Percentiles rank a stretch among this genome's conserved stretches.
These are phyloP conservation scores for Magnusiomyces paraingens DNA, from an alignment of 1,139 yeast genomes.

Conservation along the genomic window DNA sequence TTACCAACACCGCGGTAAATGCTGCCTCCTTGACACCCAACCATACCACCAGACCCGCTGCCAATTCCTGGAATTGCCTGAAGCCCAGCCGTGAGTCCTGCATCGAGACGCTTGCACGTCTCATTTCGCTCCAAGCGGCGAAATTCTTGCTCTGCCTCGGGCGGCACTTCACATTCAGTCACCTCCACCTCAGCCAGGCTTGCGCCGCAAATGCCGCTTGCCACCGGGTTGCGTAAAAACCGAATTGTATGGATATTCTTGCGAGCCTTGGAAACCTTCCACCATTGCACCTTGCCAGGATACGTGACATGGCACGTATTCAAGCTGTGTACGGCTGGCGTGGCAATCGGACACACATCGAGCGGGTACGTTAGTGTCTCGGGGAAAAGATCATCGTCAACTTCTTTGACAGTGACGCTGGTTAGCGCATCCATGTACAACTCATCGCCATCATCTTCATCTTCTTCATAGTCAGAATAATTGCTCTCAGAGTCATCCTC, in stretches of 20 bases:
- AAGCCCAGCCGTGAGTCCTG: conserved; percentile 3
- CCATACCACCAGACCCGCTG: no score
- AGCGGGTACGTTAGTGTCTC: conserved; percentile 13
- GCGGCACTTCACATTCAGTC: conserved; percentile 11
- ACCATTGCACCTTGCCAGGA: conserved; percentile 23
- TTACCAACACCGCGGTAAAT: conserved; percentile 11
- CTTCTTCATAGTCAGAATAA: background rate
- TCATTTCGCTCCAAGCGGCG: conserved; percentile 13
- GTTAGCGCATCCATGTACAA: no score
- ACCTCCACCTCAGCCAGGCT: conserved; percentile 15
- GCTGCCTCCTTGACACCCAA: background rate
- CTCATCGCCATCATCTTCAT: conserved; percentile 5
- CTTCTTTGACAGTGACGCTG: background rate
- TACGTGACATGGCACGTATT: conserved; percentile 17
- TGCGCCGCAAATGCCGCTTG: conserved; percentile 1
- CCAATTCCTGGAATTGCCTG: background rate
- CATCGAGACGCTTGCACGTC: conserved; percentile 9
- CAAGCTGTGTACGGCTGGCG: conserved; percentile 21
- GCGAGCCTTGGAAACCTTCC: conserved; percentile 16
- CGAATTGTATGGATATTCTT: conserved; percentile 16
- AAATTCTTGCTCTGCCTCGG: conserved; percentile 12
- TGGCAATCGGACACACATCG: conserved; percentile 18
- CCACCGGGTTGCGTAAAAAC: conserved; percentile 7
- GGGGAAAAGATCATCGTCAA: background rate
- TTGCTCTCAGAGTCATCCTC: background rate